Evolutionary conservation across 2,329 filamentous ascomycete species (phyloP), one percentile per base, ranked within the genome.

Genomic region (Truncatella angustata): DNA sequence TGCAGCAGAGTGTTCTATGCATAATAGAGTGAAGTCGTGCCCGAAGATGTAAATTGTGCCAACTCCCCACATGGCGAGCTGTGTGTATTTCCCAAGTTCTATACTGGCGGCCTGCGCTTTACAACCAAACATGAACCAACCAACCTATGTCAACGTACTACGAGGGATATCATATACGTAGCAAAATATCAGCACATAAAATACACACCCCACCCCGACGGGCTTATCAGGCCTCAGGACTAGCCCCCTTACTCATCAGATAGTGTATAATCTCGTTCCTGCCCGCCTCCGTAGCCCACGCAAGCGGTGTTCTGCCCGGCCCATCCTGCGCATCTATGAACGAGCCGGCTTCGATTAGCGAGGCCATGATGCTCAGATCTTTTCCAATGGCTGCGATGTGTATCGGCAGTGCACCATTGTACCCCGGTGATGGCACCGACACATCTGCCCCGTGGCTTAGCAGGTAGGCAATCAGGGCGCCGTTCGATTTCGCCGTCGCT

Each of bases 341-440:
- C 14, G 58, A 60, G 21, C 56, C 55, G 3, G 54, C 56, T 40
- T 55, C 49, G 18, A 62, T 42, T 3, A 62, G 55, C 14, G 47
- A 36, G 10, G 52, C 34, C 7, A 59, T 20, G 24, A 61, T 47
- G 18, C 49, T 52, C 21, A 54, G n/a, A n/a, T 58, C 50, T 12
- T 52, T 57, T 11, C 60, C 60, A 54, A 62, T 61, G 21, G 56
- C 57, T 12, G 58, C 60, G 34, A 62, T 40, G 49, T 61, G 58
- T 9, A 62, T 49, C 12, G 60, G 56, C 11, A 61, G 49, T 3
- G 60, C 58, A 12, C 56, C 57, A 28, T 51, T 52, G 21, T 59
- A 62, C 10, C 54, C 52, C 9, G 58, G 58, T 5, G 60, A 61
- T 12, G 60, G 56, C 3, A 53, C 44, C 9, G 53, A 28, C 6